Base-by-base conservation (phyloP, 192 early-diverging fungal species). In the Thamnidium elegans region DNA sequence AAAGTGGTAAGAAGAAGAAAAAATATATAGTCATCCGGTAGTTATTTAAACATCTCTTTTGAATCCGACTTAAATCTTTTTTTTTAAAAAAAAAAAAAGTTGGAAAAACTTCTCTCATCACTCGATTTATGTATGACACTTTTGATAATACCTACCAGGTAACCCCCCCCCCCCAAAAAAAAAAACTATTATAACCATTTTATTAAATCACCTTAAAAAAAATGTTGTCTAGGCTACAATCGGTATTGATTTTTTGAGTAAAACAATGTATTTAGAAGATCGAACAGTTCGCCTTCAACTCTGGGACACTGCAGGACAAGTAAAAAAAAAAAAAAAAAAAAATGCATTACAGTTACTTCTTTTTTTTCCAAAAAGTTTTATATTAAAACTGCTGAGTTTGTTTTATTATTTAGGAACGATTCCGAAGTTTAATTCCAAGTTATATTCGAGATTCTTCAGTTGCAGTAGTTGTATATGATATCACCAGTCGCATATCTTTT, bases 101-200 rank as follows among this genome's bases (percentile, higher is more conserved):
- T 20, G 50, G 14, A 20, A 52, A 23, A 26, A 52, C 50, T 10
- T 98, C 96, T 9, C 86, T 99, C 50, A 98, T 99, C 66, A 99
- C 96, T 15, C 87, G 97, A 30, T 99, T 99, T 79, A 99, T 99
- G 96, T 98, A 99, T 75, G 97, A 99, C 69, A 98, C 94, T n/a
- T 99, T 99, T 74, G 96, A 99, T 85, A 95, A 94, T 67, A 94
- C 94, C 39, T 98, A 99, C 79, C 94, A 91, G 76, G 83, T 87
- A 78, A 32, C 42, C 8, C 11, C 21, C 19, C 26, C 30, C 6
- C 31, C n/a, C n/a, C n/a, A n/a, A n/a, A n/a, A n/a, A n/a, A n/a
- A n/a, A n/a, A n/a, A n/a, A n/a, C n/a, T n/a, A n/a, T n/a, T n/a
- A n/a, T n/a, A n/a, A n/a, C n/a, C 36, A 55, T 17, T 56, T 52